Evolutionary conservation across 352 stramenopile genomes (phyloP).

Genomic region (Phytopythium oedochilum): DNA sequence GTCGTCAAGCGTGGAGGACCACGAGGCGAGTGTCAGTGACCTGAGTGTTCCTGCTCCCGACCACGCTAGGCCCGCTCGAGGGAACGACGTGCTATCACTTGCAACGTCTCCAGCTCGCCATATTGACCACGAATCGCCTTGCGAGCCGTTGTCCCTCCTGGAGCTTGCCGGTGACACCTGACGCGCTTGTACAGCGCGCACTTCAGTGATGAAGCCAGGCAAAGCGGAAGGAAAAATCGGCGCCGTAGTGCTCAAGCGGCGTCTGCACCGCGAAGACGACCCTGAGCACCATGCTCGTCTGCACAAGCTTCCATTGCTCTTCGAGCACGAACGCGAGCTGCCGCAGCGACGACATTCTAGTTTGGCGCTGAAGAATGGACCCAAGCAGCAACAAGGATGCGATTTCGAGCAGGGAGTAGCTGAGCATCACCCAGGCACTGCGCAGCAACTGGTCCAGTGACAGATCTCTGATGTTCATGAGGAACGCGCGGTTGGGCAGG

Average conservation of each 20-base stretch:
- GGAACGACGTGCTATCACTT: neutral
- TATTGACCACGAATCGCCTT: conserved; percentile 1
- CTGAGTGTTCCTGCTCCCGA: neutral
- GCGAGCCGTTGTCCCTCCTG: conserved; percentile 39
- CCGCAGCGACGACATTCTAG: conserved; percentile 8
- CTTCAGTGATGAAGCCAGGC: conserved; percentile 10
- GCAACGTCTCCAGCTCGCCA: neutral
- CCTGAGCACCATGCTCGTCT: conserved; percentile 20
- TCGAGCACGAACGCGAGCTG: conserved; percentile 20
- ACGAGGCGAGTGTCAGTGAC: neutral
- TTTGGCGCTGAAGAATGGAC: conserved; percentile 10
- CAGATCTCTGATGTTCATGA: conserved; percentile 15
- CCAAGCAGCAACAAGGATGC: conserved; percentile 3
- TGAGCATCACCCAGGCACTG: conserved; percentile 5
- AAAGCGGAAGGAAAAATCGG: conserved; percentile 25
- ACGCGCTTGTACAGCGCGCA: neutral
- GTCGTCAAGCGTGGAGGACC: conserved; percentile 15
- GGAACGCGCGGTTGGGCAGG: conserved; percentile 24
- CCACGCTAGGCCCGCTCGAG: neutral
- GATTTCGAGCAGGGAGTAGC: conserved; percentile 10
- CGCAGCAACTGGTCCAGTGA: conserved; percentile 4
- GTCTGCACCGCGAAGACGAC: conserved; percentile 19
- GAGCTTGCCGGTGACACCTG: conserved; percentile 30
- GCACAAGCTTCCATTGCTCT: conserved; percentile 13
- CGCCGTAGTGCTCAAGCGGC: conserved; percentile 15